Evolutionary conservation across 1,284 basidiomycete genomes (phyloP).

Genomic region (Bondarzewia mesenterica): DNA sequence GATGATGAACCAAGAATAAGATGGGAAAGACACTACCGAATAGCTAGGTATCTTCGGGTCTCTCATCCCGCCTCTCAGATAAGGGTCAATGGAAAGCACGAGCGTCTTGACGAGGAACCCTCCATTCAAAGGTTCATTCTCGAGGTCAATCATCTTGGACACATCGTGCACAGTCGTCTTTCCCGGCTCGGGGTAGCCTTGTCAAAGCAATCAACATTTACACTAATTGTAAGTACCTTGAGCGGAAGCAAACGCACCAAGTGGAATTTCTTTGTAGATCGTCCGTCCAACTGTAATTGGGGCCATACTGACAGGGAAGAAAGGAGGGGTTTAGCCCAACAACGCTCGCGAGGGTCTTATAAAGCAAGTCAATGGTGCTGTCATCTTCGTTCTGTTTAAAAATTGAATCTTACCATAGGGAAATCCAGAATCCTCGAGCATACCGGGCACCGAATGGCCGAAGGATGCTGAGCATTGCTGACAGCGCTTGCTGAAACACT

Average conservation of each 20-base stretch:
- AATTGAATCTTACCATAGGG: too few relatives aligned
- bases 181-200: too few relatives aligned
- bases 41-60: conserved; percentile 9
- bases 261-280: neutral
- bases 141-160: conserved; percentile 26
- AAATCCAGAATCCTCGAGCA: too few relatives aligned
- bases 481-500: too few relatives aligned
- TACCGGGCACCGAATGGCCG: too few relatives aligned
- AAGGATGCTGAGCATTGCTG: too few relatives aligned
- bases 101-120: conserved; percentile 29
- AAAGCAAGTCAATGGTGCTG: neutral
- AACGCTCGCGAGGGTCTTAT: neutral
- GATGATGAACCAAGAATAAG: too few relatives aligned
- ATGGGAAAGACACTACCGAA: neutral
- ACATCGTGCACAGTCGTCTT: conserved; percentile 22
- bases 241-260: neutral
- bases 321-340: too few relatives aligned
- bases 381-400: too few relatives aligned
- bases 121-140: conserved; percentile 25
- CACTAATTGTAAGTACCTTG: neutral
- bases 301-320: neutral
- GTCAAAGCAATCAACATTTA: too few relatives aligned
- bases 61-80: conserved; percentile 25
- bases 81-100: conserved; percentile 27
- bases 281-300: neutral